Evolutionary conservation across 345 rosid species (phyloP).

Genomic region (Jatropha curcas): DNA sequence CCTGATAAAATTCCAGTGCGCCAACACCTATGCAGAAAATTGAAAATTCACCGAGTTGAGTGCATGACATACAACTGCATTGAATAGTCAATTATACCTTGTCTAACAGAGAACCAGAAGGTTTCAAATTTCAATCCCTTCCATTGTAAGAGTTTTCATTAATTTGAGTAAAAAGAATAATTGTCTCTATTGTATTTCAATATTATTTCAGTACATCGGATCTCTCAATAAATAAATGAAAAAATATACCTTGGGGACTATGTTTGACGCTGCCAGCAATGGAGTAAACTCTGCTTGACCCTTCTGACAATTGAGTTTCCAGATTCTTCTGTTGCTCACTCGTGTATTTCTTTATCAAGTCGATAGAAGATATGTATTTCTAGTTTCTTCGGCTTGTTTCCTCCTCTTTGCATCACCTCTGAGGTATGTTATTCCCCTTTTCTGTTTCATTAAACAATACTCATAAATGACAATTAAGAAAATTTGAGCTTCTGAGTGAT

Average conservation of each 20-base stretch:
- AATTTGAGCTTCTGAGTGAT: not conserved
- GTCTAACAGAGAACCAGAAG: too few relatives aligned
- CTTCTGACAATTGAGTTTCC: slow-evolving; percentile 23
- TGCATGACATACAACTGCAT: not conserved
- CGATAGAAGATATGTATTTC: slow-evolving; percentile 14
- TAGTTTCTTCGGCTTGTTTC: slow-evolving; percentile 30
- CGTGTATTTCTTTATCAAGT: slow-evolving; percentile 14
- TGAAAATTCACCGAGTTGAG: not conserved
- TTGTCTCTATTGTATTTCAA: too few relatives aligned
- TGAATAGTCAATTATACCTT: not conserved
- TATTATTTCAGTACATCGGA: too few relatives aligned
- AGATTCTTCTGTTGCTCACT: slow-evolving; percentile 32
- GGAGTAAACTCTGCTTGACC: slow-evolving; percentile 3
- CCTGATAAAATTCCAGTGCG: not conserved
- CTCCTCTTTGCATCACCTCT: slow-evolving; percentile 33
- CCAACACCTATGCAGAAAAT: not conserved
- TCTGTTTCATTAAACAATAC: slow-evolving; percentile 40
- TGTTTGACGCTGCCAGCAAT: too few relatives aligned
- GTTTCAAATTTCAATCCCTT: too few relatives aligned
- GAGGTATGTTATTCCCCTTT: slow-evolving; percentile 46
- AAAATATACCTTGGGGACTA: slow-evolving; percentile 38
- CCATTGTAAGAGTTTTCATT: too few relatives aligned
- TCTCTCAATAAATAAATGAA: not conserved
- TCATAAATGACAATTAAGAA: slow-evolving; percentile 3
- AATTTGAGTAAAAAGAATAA: too few relatives aligned